These are phyloP conservation scores for Penicillium dipodomyicola DNA, from an alignment of 495 filamentous ascomycete genomes.

Conservation along the genomic window DNA sequence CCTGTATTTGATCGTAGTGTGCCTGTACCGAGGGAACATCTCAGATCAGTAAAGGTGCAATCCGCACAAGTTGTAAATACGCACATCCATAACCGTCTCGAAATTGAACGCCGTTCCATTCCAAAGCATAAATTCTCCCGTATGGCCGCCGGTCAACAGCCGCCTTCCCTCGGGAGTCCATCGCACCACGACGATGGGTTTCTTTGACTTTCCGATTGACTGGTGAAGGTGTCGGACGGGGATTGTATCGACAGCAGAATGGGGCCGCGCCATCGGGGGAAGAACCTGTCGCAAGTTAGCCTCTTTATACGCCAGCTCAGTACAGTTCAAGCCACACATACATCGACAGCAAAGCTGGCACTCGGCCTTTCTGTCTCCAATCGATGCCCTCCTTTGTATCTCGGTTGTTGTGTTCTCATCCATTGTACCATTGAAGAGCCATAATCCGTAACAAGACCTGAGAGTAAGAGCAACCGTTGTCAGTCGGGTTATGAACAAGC, in stretches of 20 bases:
- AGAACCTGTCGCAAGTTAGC: constrained; percentile 63
- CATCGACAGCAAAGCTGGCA: constrained; percentile 84
- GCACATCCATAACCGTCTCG: constrained; percentile 91
- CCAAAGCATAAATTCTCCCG: constrained; percentile 97
- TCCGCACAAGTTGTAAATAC: constrained; percentile 16
- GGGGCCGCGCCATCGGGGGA: constrained; percentile 70
- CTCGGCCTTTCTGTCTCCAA: constrained; percentile 82
- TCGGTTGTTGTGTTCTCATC: constrained; percentile 81
- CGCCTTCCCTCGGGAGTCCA: constrained; percentile 97
- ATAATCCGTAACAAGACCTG: constrained; percentile 86
- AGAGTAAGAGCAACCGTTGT: constrained; percentile 1
- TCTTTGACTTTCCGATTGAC: constrained; percentile 95
- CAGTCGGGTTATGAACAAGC: constrained; percentile 7
- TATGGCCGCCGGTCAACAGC: constrained; percentile 87
- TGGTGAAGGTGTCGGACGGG: constrained; percentile 90
- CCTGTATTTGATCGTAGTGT: constrained; percentile 68
- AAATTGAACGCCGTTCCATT: constrained; percentile 99
- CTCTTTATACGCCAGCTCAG: constrained; percentile 6
- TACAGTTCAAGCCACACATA: constrained; percentile 42
- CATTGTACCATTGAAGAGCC: constrained; percentile 88
- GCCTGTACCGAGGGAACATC: constrained; percentile 47
- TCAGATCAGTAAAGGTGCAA: constrained; percentile 1
- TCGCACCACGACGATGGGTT: constrained; percentile 93
- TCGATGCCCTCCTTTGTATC: constrained; percentile 62
- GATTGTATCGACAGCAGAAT: constrained; percentile 75